Base-by-base conservation (phyloP, 2,329 filamentous ascomycete genomes). In the Bipolaris bicolor region DNA sequence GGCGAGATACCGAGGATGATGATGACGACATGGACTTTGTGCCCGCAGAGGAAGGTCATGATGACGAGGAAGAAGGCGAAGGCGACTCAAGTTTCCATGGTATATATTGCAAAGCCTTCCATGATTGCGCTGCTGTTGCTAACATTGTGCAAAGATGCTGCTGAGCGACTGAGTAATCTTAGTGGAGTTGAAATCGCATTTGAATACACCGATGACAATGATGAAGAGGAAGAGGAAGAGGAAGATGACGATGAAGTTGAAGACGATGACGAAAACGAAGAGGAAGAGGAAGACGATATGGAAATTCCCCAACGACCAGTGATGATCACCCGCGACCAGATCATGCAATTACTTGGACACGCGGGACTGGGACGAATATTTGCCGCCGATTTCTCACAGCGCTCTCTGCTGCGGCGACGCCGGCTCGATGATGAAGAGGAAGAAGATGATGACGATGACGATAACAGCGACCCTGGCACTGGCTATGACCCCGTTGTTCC, bases 301-400 rank as follows among this genome's bases (percentile, higher is more conserved):
- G 55, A 57, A 13, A 41, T 34, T 5, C 40, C 52, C 5, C 51
- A 62, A 59, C 72, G 77, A 61, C 63, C 73, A 20, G 58, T 66
- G 49, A 66, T 70, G 78, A 79, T 82, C 62, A 81, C 78, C 26
- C 78, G 79, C 53, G 76, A 80, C 33, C 80, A 84, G 60, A 77
- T 87, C 46, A 76, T 86, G 60, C 82, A 82, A 61, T 67, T 87
- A 18, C 77, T 87, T n/a, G 80, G 82, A 7, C 76, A 82, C 33
- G 77, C 79, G 50, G 83, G 83, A 33, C 73, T 88, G 5, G 80
- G 81, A 51, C 80, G 81, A 31, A 79, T 87, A 40, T 80, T 87
- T 24, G 70, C 74, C 57, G 60, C 67, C 2, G 73, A 74, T 49
- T 69, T 68, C 7, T 66, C 65, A 44, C 65, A 65, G 20, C 62